Conservation (phyloP, 1,139 yeast genomes). For the Nakaseomyces uthaithaninus region DNA sequence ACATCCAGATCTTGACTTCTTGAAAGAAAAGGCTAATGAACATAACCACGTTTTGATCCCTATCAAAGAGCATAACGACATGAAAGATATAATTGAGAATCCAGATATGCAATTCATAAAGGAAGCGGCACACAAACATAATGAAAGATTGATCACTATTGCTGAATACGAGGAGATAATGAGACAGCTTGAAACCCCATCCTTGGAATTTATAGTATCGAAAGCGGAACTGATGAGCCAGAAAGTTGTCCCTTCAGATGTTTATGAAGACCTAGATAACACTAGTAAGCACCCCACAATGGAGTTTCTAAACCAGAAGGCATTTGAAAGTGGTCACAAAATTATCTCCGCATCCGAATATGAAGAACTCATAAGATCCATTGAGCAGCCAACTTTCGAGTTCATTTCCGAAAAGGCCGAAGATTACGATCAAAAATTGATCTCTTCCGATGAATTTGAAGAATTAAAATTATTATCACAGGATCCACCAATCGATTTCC, state of each 20-base stretch:
- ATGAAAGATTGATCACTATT: conserved; percentile 3
- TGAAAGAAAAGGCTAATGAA: conserved; percentile 33
- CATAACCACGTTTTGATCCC: conserved; percentile 32
- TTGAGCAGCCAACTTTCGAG: conserved; percentile 16
- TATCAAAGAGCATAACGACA: conserved; percentile 19
- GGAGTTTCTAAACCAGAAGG: conserved; percentile 9
- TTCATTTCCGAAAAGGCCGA: conserved; percentile 23
- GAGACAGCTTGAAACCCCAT: conserved; percentile 20
- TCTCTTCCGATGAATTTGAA: conserved; percentile 24
- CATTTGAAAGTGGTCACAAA: conserved; percentile 1
- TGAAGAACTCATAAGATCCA: conserved; percentile 9
- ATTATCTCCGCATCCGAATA: conserved; percentile 5
- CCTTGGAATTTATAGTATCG: conserved; percentile 20
- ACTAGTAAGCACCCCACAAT: conserved; percentile 9
- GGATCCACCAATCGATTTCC: conserved; percentile 8
- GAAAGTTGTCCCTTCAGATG: conserved; percentile 6
- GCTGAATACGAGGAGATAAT: conserved; percentile 10
- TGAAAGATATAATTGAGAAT: conserved; percentile 11
- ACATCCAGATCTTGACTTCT: conserved; percentile 26
- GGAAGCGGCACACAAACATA: not conserved
- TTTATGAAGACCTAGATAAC: conserved; percentile 5
- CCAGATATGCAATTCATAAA: conserved; percentile 10
- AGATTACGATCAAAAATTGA: conserved; percentile 20
- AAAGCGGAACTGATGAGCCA: conserved; percentile 16
- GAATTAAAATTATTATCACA: conserved; percentile 19